Conservation (phyloP, 306 rosid species). For the Cyamopsis tetragonoloba region DNA sequence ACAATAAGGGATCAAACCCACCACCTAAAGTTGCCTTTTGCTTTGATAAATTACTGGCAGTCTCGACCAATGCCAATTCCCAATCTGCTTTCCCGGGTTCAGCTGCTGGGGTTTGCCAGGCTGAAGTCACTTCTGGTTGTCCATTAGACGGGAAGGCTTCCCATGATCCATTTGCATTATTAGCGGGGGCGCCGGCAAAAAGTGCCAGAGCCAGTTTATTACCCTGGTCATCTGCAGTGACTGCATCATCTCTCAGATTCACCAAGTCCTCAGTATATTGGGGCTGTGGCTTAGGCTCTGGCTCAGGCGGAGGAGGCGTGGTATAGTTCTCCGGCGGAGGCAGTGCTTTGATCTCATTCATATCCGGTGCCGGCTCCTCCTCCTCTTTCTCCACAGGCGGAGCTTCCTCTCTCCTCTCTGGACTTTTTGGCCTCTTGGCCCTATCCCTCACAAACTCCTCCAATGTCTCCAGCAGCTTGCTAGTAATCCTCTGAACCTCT, state of each 20-base stretch:
- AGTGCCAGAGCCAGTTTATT: slow-evolving; percentile 83
- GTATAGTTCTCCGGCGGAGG: slow-evolving; percentile 85
- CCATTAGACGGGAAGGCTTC: slow-evolving; percentile 91
- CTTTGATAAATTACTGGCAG: slow-evolving; percentile 74
- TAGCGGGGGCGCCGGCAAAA: slow-evolving; percentile 73
- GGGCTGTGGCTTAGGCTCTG: slow-evolving; percentile 51
- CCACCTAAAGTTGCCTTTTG: slow-evolving; percentile 81
- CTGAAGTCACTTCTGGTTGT: slow-evolving; percentile 82
- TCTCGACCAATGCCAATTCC: slow-evolving; percentile 96
- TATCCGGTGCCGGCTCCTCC: slow-evolving; percentile 70
- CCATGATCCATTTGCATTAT: slow-evolving; percentile 82
- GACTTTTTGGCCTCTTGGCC: slow-evolving; percentile 82
- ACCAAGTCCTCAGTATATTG: slow-evolving; percentile 60
- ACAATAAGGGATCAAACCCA: slow-evolving; percentile 81
- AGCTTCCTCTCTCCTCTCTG: slow-evolving; percentile 67
- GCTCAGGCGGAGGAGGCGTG: slow-evolving; percentile 75
- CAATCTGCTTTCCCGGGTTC: slow-evolving; percentile 91
- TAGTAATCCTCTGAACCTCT: slow-evolving; percentile 81
- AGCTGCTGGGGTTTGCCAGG: slow-evolving; percentile 97
- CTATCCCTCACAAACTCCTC: slow-evolving; percentile 97
- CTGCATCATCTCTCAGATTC: slow-evolving; percentile 75
- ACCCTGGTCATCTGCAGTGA: slow-evolving; percentile 79
- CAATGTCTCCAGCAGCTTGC: slow-evolving; percentile 83
- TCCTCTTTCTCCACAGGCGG: slow-evolving; percentile 47
- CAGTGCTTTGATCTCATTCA: slow-evolving; percentile 91